Evolutionary conservation across 139 green algal genomes (phyloP), one percentile per base, ranked within the genome.

Genomic region (Coelastrella sp.): DNA sequence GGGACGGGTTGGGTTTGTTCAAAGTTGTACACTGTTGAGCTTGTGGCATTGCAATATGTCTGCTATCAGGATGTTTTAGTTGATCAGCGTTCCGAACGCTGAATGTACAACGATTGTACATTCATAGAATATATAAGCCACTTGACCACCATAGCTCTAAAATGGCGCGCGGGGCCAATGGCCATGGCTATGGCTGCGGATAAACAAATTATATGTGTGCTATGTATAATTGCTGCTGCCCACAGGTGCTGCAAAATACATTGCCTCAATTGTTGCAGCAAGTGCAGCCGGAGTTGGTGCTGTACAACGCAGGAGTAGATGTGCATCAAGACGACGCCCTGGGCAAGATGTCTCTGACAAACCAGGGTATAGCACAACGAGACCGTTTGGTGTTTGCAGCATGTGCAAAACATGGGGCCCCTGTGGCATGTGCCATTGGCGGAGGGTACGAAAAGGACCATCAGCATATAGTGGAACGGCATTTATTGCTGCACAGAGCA

Each of bases 261-360:
- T 73, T 96, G 32, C 94, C 95, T 22, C 17, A n/a, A 5, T 85
- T 96, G 32, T 92, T 96, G 60, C 54, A 82, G 86, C 64, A 80
- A 58, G 47, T 91, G 60, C 81, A 80, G 14, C 93, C 93, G 7
- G 89, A 94, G 6, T 78, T 96, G 3, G 93, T 95, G 14, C 32
- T 95, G 58, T 96, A 96, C 90, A 95, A 96, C 68, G 94, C 94
- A 32, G 94, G 94, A 7, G 93, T 94, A 4, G 94, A 96, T 83
- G 93, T 96, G 7, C 92, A 95, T 66, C 54, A 5, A 3, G 93
- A 95, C n/a, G 94, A 96, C 60, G 16, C 66, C 0, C 88, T 96
- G 17, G 94, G 94, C 10, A 89, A 90, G 75, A 54, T 96, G 60
- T 66, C 66, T 5, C 81, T 96, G 11, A 95, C 79, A 6, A 65